Evolutionary conservation across 108 stramenopile species (phyloP).

Genomic region (Nannochloropsis oceanica): DNA sequence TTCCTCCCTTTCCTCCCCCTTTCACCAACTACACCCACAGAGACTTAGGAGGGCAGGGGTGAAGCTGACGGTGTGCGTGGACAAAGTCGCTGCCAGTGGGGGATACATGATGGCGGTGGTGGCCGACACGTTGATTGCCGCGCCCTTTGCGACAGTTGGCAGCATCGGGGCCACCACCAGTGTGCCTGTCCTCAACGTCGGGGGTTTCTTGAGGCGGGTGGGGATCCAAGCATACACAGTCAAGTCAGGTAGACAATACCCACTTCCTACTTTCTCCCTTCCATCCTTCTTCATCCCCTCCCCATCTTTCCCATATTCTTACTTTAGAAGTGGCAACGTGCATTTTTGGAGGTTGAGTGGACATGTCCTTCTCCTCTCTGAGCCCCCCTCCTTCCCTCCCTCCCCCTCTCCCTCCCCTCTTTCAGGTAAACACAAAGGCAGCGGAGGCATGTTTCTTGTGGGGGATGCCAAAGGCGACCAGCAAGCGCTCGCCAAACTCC

Average conservation of each 20-base stretch:
- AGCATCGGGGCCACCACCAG: constrained; percentile 42
- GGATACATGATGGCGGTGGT: constrained; percentile 49
- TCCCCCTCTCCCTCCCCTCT: no score
- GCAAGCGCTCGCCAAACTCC: neutral
- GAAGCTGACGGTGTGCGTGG: constrained; percentile 71
- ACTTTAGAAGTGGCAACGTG: no score
- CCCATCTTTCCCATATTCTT: no score
- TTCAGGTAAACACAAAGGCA: neutral
- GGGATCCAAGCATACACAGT: constrained; percentile 82
- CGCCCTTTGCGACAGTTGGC: constrained; percentile 40
- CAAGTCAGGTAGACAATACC: constrained; percentile 68
- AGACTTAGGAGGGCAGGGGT: constrained; percentile 59
- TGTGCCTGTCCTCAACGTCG: constrained; percentile 58
- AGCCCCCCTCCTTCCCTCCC: no score
- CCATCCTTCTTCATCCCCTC: no score
- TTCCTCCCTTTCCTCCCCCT: constrained; percentile 39
- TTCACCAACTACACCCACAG: neutral
- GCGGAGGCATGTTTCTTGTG: neutral
- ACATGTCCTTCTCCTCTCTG: no score
- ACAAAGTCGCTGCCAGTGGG: constrained; percentile 71
- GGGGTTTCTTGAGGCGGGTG: constrained; percentile 64
- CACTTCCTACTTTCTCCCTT: no score
- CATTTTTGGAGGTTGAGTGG: no score
- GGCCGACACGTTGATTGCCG: constrained; percentile 35
- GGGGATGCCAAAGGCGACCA: neutral